A percentile compares a stretch with the other conserved stretches of the same genome.
These are phyloP conservation scores for Iberis pinnata DNA, from an alignment of 345 rosid species.

Conservation along the genomic window DNA sequence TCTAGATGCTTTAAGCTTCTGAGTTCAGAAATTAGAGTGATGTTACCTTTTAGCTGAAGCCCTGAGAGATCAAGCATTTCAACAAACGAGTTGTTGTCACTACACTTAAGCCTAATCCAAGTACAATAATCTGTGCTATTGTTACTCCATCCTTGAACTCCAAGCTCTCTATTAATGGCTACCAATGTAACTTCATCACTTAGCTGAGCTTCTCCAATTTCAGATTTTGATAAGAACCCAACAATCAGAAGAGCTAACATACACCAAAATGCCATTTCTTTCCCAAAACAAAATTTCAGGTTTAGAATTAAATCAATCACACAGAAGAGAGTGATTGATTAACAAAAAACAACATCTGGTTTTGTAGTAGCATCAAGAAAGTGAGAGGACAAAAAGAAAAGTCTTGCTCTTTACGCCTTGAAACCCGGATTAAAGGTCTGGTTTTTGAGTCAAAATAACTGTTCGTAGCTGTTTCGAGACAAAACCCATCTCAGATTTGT, in stretches of 20 bases:
- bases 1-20: constrained; percentile 58
- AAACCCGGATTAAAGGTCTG: constrained; percentile 30
- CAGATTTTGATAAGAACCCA: constrained; percentile 49
- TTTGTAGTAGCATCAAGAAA: constrained; percentile 5
- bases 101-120: constrained; percentile 72
- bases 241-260: constrained; percentile 37
- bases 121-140: constrained; percentile 61
- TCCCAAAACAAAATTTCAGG: neutral
- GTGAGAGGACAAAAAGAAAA: constrained; percentile 4
- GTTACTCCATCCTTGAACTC: constrained; percentile 73
- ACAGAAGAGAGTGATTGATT: constrained; percentile 3
- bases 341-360: constrained; percentile 17
- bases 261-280: constrained; percentile 42
- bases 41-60: constrained; percentile 73
- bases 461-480: constrained; percentile 12
- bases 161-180: constrained; percentile 61
- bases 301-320: constrained; percentile 5
- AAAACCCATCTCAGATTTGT: constrained; percentile 31
- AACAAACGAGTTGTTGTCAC: constrained; percentile 53
- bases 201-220: constrained; percentile 39
- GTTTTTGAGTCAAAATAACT: constrained; percentile 26
- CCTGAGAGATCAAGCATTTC: constrained; percentile 71
- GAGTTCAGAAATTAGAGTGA: constrained; percentile 60
- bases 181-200: constrained; percentile 52
- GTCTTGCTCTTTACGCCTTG: constrained; percentile 22